phyloP scores from a whole-genome alignment of 345 rosid genomes.

The Citrus maxima region DNA sequence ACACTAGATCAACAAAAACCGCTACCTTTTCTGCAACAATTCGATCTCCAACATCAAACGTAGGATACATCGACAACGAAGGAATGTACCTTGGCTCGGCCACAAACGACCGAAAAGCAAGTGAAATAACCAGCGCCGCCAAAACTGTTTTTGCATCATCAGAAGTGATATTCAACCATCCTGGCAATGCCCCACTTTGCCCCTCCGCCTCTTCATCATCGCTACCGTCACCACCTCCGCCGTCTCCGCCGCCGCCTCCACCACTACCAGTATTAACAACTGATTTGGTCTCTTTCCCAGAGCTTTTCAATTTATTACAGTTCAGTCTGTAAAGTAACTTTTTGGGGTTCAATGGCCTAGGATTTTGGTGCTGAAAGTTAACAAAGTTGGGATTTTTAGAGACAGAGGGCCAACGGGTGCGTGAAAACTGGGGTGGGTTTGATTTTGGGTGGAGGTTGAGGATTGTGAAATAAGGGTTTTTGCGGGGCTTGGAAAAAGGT shows the following conservation, averaged over 20 bases:
- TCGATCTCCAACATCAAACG: constrained; percentile 94
- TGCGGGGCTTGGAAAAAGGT: background rate
- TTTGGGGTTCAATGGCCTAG: constrained; percentile 6
- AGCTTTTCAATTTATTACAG: constrained; percentile 36
- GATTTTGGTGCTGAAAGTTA: constrained; percentile 6
- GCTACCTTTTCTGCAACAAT: constrained; percentile 90
- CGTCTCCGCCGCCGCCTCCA: constrained; percentile 36
- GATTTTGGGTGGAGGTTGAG: constrained; percentile 6
- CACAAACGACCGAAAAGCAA: constrained; percentile 78
- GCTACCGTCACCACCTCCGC: constrained; percentile 42
- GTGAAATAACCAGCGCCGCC: constrained; percentile 64
- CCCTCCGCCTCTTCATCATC: constrained; percentile 49
- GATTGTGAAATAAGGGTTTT: constrained; percentile 19
- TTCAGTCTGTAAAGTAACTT: constrained; percentile 26
- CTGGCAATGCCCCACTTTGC: constrained; percentile 57
- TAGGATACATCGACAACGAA: constrained; percentile 98
- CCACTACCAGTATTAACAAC: constrained; percentile 31
- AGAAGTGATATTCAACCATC: constrained; percentile 64
- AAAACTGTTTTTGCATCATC: constrained; percentile 85
- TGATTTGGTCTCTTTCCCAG: constrained; percentile 44
- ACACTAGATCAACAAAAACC: background rate
- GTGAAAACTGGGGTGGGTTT: constrained; percentile 1
- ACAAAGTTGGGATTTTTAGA: background rate
- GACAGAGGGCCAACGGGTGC: constrained; percentile 6
- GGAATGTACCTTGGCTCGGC: constrained; percentile 98